Evolutionary conservation across 148 eudicot species (phyloP).

Genomic region (Suaeda aralocaspica): DNA sequence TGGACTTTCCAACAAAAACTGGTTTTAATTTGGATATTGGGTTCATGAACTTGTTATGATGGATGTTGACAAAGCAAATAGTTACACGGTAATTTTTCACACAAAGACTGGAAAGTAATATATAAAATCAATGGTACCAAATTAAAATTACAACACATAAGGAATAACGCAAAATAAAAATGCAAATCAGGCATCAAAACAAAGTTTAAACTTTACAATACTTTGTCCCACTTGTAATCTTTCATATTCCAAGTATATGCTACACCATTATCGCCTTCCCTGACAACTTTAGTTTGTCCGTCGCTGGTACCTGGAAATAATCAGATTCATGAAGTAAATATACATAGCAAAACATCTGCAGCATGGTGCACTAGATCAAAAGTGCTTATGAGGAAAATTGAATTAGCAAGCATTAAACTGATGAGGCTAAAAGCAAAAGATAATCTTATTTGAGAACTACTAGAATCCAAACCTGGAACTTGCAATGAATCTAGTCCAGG

Average conservation of each 20-base stretch:
- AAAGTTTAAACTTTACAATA: slow-evolving; percentile 23
- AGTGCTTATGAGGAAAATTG: not conserved
- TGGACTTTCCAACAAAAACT: not conserved
- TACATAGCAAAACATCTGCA: not conserved
- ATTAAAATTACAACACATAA: not conserved
- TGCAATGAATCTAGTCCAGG: slow-evolving; percentile 86
- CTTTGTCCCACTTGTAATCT: slow-evolving; percentile 93
- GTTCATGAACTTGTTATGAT: not conserved
- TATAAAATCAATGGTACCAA: too few species aligned
- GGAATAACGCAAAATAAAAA: not conserved
- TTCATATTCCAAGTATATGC: slow-evolving; percentile 91
- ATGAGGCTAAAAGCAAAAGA: not conserved
- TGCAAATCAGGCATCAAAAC: slow-evolving; percentile 5
- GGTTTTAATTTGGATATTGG: not conserved
- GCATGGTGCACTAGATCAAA: not conserved
- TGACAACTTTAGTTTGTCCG: slow-evolving; percentile 88
- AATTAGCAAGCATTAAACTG: slow-evolving; percentile 2
- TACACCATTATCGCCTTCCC: slow-evolving; percentile 99
- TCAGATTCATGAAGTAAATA: not conserved
- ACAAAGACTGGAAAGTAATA: not conserved
- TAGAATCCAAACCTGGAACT: slow-evolving; percentile 60
- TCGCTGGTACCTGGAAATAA: slow-evolving; percentile 65
- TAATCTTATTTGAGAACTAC: slow-evolving; percentile 1
- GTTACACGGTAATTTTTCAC: not conserved
- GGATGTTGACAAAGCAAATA: not conserved